Conservation (phyloP, 2,329 filamentous ascomycete species). For the Microsporum audouinii region DNA sequence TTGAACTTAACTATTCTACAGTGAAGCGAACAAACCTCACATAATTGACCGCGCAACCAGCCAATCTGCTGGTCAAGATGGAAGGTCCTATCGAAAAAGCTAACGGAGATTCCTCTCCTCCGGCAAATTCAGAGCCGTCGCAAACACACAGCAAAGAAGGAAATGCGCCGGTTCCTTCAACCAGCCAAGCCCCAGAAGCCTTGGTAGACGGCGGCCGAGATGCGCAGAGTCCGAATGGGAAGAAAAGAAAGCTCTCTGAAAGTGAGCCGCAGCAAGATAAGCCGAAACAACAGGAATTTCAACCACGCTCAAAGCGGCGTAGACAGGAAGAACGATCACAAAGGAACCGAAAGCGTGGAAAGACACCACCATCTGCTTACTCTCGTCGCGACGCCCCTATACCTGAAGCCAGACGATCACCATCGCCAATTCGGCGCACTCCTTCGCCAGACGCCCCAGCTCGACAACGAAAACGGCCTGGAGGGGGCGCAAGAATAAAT, state of each 20-base stretch:
- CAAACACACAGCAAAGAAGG: not conserved
- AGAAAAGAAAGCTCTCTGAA: constrained; percentile 22
- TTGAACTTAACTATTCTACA: not conserved
- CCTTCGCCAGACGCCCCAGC: constrained; percentile 32
- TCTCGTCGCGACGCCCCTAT: constrained; percentile 28
- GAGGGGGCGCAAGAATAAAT: constrained; percentile 34
- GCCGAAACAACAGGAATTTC: constrained; percentile 17
- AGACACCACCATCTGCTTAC: constrained; percentile 30
- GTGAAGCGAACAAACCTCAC: not conserved
- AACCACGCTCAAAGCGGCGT: constrained; percentile 27
- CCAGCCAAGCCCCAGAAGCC: not conserved
- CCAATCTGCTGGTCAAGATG: not conserved
- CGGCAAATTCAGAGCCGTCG: not conserved
- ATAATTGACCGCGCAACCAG: not conserved
- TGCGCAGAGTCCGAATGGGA: constrained; percentile 13
- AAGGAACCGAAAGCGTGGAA: constrained; percentile 26
- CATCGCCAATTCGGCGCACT: constrained; percentile 31
- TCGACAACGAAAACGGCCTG: constrained; percentile 37
- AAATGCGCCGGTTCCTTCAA: not conserved
- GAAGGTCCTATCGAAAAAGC: not conserved
- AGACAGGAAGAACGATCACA: constrained; percentile 31
- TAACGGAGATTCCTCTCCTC: not conserved
- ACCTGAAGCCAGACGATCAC: constrained; percentile 24
- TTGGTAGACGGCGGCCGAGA: not conserved
- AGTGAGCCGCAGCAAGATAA: constrained; percentile 19